Conservation (phyloP, 495 filamentous ascomycete genomes). For the Podospora bellae-mahoneyi region DNA sequence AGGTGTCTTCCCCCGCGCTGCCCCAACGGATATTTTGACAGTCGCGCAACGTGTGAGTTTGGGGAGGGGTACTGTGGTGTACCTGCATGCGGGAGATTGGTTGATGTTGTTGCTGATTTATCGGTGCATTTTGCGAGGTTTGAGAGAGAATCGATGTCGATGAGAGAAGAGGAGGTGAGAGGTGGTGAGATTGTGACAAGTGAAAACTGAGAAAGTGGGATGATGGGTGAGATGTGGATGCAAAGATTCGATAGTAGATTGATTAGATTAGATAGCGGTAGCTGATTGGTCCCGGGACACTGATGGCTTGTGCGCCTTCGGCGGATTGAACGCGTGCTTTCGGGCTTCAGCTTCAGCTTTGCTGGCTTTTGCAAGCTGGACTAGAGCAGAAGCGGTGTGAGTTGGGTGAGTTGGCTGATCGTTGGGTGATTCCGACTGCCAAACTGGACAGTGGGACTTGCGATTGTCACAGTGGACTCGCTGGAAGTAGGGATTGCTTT, state of each 20-base stretch:
- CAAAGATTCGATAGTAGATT: neutral
- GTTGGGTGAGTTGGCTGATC: neutral
- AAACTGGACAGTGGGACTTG: too few relatives aligned
- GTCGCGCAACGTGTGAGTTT: neutral
- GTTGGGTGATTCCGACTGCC: neutral
- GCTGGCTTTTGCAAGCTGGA: neutral
- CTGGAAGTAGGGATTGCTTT: neutral
- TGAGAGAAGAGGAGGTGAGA: neutral
- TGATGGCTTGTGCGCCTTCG: neutral
- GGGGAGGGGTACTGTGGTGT: neutral
- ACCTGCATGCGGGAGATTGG: too few relatives aligned
- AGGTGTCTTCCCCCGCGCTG: neutral
- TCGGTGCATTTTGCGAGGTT: neutral
- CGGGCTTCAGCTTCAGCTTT: neutral
- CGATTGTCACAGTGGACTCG: too few relatives aligned
- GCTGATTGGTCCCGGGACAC: neutral
- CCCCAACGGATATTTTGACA: neutral
- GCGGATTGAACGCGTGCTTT: neutral
- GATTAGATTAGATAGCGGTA: neutral
- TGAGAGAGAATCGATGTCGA: neutral
- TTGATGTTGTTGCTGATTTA: neutral
- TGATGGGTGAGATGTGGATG: neutral
- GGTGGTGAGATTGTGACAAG: neutral
- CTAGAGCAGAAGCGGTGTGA: neutral
- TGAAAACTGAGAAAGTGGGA: neutral